Conservation (phyloP, 129 eudicot species). For the Lonicera japonica region DNA sequence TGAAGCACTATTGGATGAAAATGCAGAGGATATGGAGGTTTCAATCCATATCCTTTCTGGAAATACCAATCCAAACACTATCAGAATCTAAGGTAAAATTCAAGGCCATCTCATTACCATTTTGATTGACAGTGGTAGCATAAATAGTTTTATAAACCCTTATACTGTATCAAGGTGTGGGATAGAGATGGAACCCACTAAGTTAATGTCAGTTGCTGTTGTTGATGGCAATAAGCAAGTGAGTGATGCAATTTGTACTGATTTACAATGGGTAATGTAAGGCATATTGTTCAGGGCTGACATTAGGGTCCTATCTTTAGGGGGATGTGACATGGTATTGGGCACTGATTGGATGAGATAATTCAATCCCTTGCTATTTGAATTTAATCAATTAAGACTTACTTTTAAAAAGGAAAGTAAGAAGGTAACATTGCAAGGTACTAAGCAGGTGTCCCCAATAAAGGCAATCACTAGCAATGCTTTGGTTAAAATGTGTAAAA, state of each 20-base stretch:
- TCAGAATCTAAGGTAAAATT: not conserved
- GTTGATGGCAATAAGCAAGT: not conserved
- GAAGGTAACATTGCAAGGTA: not conserved
- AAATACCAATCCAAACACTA: not conserved
- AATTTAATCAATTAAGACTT: not conserved
- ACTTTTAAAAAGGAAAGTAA: not conserved
- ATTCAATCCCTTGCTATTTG: not conserved
- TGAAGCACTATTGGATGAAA: too few species aligned
- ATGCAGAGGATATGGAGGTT: not conserved
- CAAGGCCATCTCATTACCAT: not conserved
- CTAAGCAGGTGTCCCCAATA: too few species aligned
- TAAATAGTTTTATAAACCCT: not conserved
- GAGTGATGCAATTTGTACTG: not conserved
- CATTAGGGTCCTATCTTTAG: not conserved
- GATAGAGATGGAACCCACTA: not conserved
- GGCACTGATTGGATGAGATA: not conserved
- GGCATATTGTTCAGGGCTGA: not conserved
- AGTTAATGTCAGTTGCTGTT: not conserved
- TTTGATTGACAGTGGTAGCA: not conserved
- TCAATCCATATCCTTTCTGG: not conserved
- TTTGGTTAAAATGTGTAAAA: too few species aligned
- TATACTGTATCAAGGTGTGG: not conserved
- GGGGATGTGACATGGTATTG: not conserved
- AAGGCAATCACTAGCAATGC: too few species aligned
- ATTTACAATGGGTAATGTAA: not conserved